These are phyloP conservation scores for Quercus aquifolioides DNA, from an alignment of 306 rosid genomes.

Conservation along the genomic window DNA sequence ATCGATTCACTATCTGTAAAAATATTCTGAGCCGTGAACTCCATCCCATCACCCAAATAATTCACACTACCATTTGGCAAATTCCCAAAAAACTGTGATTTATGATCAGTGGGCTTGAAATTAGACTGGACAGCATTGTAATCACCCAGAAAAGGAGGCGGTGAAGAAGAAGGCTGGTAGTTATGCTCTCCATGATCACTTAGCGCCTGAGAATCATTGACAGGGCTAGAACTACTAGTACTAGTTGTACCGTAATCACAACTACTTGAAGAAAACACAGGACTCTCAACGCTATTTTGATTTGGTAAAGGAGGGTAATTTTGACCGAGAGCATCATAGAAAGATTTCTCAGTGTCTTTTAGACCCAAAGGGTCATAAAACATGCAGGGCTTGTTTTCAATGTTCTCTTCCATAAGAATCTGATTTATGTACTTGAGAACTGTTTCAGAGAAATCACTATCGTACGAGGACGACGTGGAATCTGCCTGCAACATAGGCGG, in stretches of 20 bases:
- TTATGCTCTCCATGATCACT: not conserved
- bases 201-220: slow-evolving; percentile 5
- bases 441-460: slow-evolving; percentile 51
- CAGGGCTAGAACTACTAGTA: slow-evolving; percentile 32
- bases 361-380: slow-evolving; percentile 77
- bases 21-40: not conserved
- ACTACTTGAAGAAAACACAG: slow-evolving; percentile 13
- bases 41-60: not conserved
- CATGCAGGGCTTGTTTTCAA: slow-evolving; percentile 74
- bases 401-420: slow-evolving; percentile 73
- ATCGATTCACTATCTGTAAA: not conserved
- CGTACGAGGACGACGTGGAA: slow-evolving; percentile 30
- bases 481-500: slow-evolving; percentile 9
- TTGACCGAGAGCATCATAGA: slow-evolving; percentile 68
- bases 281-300: slow-evolving; percentile 8
- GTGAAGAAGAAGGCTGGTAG: not conserved
- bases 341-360: slow-evolving; percentile 73
- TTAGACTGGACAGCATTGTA: not conserved
- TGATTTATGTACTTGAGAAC: slow-evolving; percentile 64
- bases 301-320: slow-evolving; percentile 45
- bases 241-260: slow-evolving; percentile 17
- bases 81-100: not conserved
- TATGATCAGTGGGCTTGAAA: not conserved
- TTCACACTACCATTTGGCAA: not conserved
- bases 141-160: not conserved